phyloP scores from a whole-genome alignment of 371 early-diverging fungal species.

The Mortierella sp. region DNA sequence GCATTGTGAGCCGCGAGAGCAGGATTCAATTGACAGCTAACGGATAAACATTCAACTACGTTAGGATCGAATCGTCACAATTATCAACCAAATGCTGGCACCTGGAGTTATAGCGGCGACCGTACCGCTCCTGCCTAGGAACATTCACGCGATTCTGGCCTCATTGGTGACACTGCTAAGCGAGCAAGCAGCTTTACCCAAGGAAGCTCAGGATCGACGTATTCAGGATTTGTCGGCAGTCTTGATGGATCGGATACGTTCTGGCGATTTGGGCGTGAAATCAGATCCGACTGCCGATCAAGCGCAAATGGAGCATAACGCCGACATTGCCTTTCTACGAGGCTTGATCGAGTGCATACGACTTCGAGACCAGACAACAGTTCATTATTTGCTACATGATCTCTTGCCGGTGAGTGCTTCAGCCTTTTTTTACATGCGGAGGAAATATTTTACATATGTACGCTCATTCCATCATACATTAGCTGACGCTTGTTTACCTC shows the following conservation, averaged over 20 bases:
- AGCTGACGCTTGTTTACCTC: neutral
- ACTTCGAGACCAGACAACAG: slow-evolving; percentile 15
- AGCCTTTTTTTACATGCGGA: neutral
- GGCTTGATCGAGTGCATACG: slow-evolving; percentile 43
- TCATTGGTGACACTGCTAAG: slow-evolving; percentile 19
- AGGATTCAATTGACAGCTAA: neutral
- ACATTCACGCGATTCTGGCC: slow-evolving; percentile 34
- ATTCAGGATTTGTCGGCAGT: slow-evolving; percentile 6
- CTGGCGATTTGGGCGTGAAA: slow-evolving; percentile 45
- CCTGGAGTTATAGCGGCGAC: slow-evolving; percentile 22
- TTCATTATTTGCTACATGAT: slow-evolving; percentile 33
- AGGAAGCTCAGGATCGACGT: slow-evolving; percentile 23
- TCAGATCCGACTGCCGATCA: slow-evolving; percentile 8
- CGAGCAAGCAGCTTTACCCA: slow-evolving; percentile 26
- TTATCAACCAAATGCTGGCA: slow-evolving; percentile 17
- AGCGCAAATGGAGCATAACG: slow-evolving; percentile 13
- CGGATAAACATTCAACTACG: neutral
- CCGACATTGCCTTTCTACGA: slow-evolving; percentile 33
- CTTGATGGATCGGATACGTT: slow-evolving; percentile 33
- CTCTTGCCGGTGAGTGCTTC: slow-evolving; percentile 26
- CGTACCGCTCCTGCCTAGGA: slow-evolving; percentile 32
- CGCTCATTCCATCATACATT: neutral
- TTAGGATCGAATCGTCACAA: slow-evolving; percentile 34
- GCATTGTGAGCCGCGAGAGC: neutral
- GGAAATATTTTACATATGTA: neutral